Conservation (phyloP, 2,329 filamentous ascomycete genomes). For the Fusarium sublunatum region DNA sequence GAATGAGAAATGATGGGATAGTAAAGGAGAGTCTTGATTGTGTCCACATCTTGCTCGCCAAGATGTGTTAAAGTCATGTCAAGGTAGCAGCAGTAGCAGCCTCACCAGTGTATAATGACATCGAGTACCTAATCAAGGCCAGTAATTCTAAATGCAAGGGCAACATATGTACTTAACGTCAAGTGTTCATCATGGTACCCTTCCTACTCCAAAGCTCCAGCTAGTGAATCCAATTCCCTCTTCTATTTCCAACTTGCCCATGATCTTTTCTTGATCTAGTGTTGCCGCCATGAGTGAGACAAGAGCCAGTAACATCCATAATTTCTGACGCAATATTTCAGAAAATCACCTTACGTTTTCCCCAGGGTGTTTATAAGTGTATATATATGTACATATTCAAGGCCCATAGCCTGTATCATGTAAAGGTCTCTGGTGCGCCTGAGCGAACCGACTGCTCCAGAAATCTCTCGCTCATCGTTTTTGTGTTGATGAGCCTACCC, state of each 20-base stretch:
- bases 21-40: constrained; percentile 11
- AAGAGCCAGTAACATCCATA: neutral
- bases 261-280: neutral
- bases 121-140: constrained; percentile 1
- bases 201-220: constrained; percentile 2
- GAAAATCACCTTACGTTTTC: no score
- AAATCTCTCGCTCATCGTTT: neutral
- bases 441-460: neutral
- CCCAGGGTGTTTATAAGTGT: no score
- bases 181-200: neutral
- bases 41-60: constrained; percentile 8
- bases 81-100: neutral
- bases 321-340: neutral
- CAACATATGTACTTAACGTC: neutral
- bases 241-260: neutral
- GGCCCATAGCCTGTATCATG: neutral
- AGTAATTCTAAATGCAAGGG: neutral
- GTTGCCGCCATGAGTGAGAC: neutral
- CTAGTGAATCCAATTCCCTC: constrained; percentile 1
- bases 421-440: neutral
- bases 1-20: constrained; percentile 29
- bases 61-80: constrained; percentile 10
- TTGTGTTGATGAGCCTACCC: neutral
- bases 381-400: neutral
- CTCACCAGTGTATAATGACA: constrained; percentile 24